Evolutionary conservation across 495 filamentous ascomycete species (phyloP).

Genomic region (Achaetomiella virescens): DNA sequence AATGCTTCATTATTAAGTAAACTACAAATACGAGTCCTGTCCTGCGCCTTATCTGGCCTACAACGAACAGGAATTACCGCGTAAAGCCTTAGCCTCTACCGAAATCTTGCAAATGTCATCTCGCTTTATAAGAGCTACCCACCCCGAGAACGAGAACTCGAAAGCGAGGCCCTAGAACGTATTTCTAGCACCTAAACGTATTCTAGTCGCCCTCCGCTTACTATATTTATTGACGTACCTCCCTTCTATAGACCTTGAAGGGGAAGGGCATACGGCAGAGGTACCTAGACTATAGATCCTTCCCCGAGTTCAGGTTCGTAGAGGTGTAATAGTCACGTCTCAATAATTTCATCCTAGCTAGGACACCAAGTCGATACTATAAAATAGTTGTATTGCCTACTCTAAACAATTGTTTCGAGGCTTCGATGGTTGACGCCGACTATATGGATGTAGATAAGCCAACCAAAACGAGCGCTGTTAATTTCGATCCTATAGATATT

Average conservation of each 20-base stretch:
- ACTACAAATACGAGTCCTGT: neutral
- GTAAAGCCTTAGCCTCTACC: neutral
- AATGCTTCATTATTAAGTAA: neutral
- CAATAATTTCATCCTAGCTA: neutral
- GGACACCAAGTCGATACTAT: neutral
- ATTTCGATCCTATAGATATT: slow-evolving; percentile 12
- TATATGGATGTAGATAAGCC: slow-evolving; percentile 3
- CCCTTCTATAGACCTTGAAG: neutral
- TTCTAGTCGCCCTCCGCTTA: neutral
- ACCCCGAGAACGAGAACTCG: neutral
- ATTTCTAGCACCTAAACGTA: neutral
- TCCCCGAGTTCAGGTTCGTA: neutral
- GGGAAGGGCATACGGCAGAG: neutral
- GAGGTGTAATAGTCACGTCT: neutral
- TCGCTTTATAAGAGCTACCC: neutral
- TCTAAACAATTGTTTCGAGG: slow-evolving; percentile 1
- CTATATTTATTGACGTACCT: neutral
- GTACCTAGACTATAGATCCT: neutral
- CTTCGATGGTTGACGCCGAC: neutral
- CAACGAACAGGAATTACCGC: neutral
- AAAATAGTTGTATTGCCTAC: neutral
- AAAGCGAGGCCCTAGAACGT: neutral
- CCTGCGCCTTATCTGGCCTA: neutral
- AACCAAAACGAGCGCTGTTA: slow-evolving; percentile 3
- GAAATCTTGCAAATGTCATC: neutral